Evolutionary conservation across 371 early-diverging fungal genomes (phyloP), one percentile per base, ranked within the genome.

Genomic region (Zychaea mexicana): DNA sequence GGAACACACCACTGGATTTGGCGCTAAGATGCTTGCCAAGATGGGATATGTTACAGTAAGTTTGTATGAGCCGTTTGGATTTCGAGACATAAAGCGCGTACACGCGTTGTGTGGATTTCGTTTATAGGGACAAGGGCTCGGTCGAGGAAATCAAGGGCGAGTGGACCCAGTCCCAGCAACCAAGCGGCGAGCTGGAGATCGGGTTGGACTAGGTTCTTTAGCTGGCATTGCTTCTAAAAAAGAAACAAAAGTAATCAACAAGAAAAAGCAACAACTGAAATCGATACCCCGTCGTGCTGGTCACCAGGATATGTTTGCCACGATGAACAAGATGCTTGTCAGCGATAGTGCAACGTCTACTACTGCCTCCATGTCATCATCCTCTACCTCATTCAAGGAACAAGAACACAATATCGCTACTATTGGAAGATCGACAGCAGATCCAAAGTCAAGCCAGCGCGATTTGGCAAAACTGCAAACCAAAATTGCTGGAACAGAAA

Each of bases 21-120:
- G 63, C 1, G 33, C 76, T 12, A 72, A 65, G 52, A 76, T 76
- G 72, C 70, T 76, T 70, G 61, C 67, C 21, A 76, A 76, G 31
- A 76, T 76, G 76, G 76, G 76, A 26, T 76, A 76, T 46, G 58
- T 70, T 28, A 32, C 61, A 22, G 74, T 74, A 70, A 61, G 61
- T 24, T 33, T 28, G 38, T n/a, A 45, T 17, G 21, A 19, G n/a
- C 38, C 21, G 42, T 53, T 24, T 33, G 5, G 6, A 10, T 21
- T 17, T 39, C 10, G 5, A 33, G 30, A n/a, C 5, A 17, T 7
- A 57, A 36, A 45, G 31, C 10, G 22, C 17, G 27, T 46, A 32
- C 36, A 47, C 28, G 31, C n/a, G n/a, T n/a, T n/a, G 57, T n/a
- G 26, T 30, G 12, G 39, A 32, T 45, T 36, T 49, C 49, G 26